Evolutionary conservation across 768 basidiomycete genomes (phyloP).

Genomic region (Hericium alpestre): DNA sequence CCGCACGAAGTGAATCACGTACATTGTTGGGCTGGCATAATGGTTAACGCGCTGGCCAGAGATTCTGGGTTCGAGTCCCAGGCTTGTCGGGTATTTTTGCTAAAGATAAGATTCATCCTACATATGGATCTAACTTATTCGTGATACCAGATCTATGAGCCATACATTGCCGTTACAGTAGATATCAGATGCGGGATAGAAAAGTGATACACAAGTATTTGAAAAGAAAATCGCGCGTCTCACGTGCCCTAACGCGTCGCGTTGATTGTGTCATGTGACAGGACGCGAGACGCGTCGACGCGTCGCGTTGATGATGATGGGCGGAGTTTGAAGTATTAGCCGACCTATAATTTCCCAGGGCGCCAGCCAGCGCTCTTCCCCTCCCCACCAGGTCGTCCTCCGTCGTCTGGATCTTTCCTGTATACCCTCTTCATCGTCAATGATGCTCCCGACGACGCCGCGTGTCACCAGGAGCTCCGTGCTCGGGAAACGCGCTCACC

Average conservation of each 20-base stretch:
- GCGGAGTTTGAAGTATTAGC: conserved; percentile 18
- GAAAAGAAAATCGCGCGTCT: background rate
- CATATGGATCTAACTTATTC: too few species aligned
- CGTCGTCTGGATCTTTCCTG: conserved; percentile 8
- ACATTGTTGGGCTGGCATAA: too few species aligned
- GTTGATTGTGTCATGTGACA: conserved; percentile 5
- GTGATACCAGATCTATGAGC: too few species aligned
- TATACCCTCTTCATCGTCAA: background rate
- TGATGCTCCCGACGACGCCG: conserved; percentile 12
- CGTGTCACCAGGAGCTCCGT: conserved; percentile 18
- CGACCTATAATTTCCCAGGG: conserved; percentile 12
- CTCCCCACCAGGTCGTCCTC: conserved; percentile 3
- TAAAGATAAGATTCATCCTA: too few species aligned
- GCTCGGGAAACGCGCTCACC: conserved; percentile 25
- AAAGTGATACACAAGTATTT: too few species aligned
- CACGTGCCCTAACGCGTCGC: conserved; percentile 18
- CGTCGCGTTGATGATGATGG: conserved; percentile 10
- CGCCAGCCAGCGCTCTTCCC: conserved; percentile 1
- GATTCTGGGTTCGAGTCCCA: too few species aligned
- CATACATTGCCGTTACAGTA: too few species aligned
- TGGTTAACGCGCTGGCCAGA: too few species aligned
- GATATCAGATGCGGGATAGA: too few species aligned
- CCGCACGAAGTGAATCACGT: too few species aligned
- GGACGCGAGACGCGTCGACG: conserved; percentile 5
- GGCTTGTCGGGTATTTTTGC: too few species aligned